A percentile compares a stretch with the other conserved stretches of the same genome.
Evolutionary conservation across 1,139 yeast genomes (phyloP).

Genomic region (Petasospora rhodanensis): DNA sequence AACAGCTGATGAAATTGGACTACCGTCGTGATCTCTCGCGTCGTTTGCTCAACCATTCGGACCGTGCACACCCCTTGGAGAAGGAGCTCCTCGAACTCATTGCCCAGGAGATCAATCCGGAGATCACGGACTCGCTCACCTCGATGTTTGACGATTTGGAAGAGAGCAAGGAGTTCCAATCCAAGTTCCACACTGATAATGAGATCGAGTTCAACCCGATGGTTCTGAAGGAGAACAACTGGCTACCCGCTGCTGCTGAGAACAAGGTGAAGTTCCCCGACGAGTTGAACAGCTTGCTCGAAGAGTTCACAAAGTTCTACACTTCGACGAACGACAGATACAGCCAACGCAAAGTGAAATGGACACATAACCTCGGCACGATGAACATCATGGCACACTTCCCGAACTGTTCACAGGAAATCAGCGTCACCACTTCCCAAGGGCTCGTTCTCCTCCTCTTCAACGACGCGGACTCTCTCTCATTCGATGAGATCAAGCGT

Average conservation of each 20-base stretch:
- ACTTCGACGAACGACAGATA: slow-evolving; percentile 19
- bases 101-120: slow-evolving; percentile 30
- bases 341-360: slow-evolving; percentile 10
- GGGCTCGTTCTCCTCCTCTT: slow-evolving; percentile 25
- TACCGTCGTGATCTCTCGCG: slow-evolving; percentile 34
- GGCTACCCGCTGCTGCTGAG: slow-evolving; percentile 19
- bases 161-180: slow-evolving; percentile 4
- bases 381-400: slow-evolving; percentile 17
- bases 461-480: slow-evolving; percentile 14
- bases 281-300: slow-evolving; percentile 7
- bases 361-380: slow-evolving; percentile 20
- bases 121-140: slow-evolving; percentile 27
- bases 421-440: slow-evolving; percentile 29
- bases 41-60: slow-evolving; percentile 30
- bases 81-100: slow-evolving; percentile 25
- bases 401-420: slow-evolving; percentile 14
- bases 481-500: slow-evolving; percentile 13
- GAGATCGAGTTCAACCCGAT: slow-evolving; percentile 20
- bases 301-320: slow-evolving; percentile 26
- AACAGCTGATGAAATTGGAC: slow-evolving; percentile 29
- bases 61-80: slow-evolving; percentile 28
- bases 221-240: slow-evolving; percentile 14
- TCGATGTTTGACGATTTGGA: slow-evolving; percentile 34
- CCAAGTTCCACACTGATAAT: neutral
- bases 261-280: slow-evolving; percentile 11